Base-by-base conservation (phyloP, 2,329 filamentous ascomycete species). In the Periconia digitata region DNA sequence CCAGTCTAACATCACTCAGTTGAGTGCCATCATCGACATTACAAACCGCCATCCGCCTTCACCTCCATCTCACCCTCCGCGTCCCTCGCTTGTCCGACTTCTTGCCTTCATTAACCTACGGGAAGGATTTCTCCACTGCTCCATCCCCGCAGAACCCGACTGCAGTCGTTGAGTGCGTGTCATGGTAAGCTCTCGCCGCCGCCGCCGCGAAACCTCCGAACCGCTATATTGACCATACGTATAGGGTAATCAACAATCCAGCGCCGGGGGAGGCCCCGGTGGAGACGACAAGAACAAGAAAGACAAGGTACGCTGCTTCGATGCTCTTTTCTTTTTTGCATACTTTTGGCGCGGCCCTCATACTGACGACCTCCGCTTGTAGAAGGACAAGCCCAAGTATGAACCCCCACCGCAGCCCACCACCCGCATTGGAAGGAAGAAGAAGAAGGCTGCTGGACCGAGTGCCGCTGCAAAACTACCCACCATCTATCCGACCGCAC, bases 381-480 rank as follows among this genome's bases (percentile, higher is more conserved):
- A 96, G 92, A 97, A 99, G 83, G 92, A 99, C 56, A 99, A 99
- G 86, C 94, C 94, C 71, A 97, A 96, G 88, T 99, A 99, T 81
- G 94, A 99, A 76, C 94, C 94, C 58, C 94, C 94, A 62, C 94
- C 94, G 74, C 87, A 92, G 68, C 94, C 94, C 55, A 99, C 94
- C 54, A 97, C 94, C 59, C 90, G 94, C 72, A 87, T 99, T 72
- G 94, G 94, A 53, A 90, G 92, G 69, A 96, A 95, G 87, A 99
- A 99, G 89, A 92, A 92, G 83, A 96, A 90, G 86, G 84, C 85
- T 42, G 91, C 88, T 51, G 94, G 94, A 44, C 91, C 90, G 55
- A 96, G 92, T 74, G 92, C 94, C 43, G 90, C 94, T 16, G 90
- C 92, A 49, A 99, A 99, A 77, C 86, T 99, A 21, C 94, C 94